A percentile compares a stretch with the other conserved stretches of the same genome.
Conservation (phyloP, 371 early-diverging fungal species). For the Mucor mucedo region DNA sequence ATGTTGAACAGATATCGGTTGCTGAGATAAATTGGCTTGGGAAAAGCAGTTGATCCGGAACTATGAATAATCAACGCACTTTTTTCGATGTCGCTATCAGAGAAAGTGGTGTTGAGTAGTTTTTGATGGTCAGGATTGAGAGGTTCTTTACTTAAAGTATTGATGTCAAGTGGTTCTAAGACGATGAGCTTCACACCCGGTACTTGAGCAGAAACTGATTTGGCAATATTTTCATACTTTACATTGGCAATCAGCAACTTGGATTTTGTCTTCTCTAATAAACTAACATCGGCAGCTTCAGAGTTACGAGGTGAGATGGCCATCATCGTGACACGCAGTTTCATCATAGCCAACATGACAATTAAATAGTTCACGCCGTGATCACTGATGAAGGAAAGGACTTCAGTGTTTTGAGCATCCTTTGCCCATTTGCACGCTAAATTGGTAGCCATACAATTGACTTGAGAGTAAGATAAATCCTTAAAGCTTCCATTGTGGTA, state of each 20-base stretch:
- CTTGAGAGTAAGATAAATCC: slow-evolving; percentile 33
- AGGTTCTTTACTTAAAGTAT: slow-evolving; percentile 17
- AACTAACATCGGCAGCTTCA: slow-evolving; percentile 28
- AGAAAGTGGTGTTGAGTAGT: slow-evolving; percentile 6
- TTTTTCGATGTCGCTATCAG: slow-evolving; percentile 17
- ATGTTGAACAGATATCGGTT: slow-evolving; percentile 22
- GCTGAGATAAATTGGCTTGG: slow-evolving; percentile 31
- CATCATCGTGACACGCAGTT: slow-evolving; percentile 26
- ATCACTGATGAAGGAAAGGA: slow-evolving; percentile 30
- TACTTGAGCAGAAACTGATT: slow-evolving; percentile 2
- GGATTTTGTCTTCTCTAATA: slow-evolving; percentile 32
- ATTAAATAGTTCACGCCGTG: slow-evolving; percentile 30
- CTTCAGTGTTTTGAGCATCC: not conserved
- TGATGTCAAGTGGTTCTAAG: slow-evolving; percentile 19
- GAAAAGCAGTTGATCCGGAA: slow-evolving; percentile 31
- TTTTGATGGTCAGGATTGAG: slow-evolving; percentile 8
- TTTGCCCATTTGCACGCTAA: slow-evolving; percentile 34
- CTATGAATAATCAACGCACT: slow-evolving; percentile 28
- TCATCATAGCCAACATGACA: slow-evolving; percentile 30
- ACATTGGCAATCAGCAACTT: slow-evolving; percentile 17
- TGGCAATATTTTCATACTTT: slow-evolving; percentile 26
- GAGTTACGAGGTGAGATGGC: slow-evolving; percentile 42
- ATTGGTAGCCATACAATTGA: slow-evolving; percentile 33
- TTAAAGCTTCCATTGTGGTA: slow-evolving; percentile 6
- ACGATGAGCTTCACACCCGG: not conserved